Conservation (phyloP, 2,329 filamentous ascomycete species). For the Nigrospora sphaerica region DNA sequence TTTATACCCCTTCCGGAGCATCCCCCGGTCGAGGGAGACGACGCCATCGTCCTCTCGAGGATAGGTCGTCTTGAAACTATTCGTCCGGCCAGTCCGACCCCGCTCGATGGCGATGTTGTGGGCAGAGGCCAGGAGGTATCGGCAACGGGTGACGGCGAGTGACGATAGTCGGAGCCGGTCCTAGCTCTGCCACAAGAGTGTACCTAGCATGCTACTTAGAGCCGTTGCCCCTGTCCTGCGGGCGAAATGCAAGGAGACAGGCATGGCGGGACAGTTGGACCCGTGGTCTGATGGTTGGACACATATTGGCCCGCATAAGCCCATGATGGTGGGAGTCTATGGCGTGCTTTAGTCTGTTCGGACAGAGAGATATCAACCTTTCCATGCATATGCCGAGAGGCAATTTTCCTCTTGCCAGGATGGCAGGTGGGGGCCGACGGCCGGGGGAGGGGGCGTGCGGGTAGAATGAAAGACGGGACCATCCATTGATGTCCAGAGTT, state of each 20-base stretch:
- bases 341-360: constrained; percentile 4
- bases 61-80: constrained; percentile 20
- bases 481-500: too few relatives aligned
- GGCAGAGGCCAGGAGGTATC: constrained; percentile 18
- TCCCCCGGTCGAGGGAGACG: constrained; percentile 14
- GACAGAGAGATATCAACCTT: constrained; percentile 10
- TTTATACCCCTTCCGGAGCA: constrained; percentile 53
- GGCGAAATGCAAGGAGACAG: constrained; percentile 4
- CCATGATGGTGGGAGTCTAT: not conserved
- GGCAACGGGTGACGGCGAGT: constrained; percentile 1
- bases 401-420: constrained; percentile 19
- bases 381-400: constrained; percentile 33
- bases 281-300: constrained; percentile 4
- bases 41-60: constrained; percentile 16
- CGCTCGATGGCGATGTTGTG: constrained; percentile 24
- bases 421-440: constrained; percentile 11
- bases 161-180: constrained; percentile 2
- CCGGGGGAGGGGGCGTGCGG: constrained; percentile 14
- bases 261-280: constrained; percentile 3
- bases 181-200: constrained; percentile 4
- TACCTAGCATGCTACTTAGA: constrained; percentile 2
- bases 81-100: constrained; percentile 24
- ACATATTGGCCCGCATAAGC: not conserved
- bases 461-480: constrained; percentile 2
- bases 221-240: not conserved